phyloP scores from a whole-genome alignment of 306 rosid genomes.

The Abrus precatorius region DNA sequence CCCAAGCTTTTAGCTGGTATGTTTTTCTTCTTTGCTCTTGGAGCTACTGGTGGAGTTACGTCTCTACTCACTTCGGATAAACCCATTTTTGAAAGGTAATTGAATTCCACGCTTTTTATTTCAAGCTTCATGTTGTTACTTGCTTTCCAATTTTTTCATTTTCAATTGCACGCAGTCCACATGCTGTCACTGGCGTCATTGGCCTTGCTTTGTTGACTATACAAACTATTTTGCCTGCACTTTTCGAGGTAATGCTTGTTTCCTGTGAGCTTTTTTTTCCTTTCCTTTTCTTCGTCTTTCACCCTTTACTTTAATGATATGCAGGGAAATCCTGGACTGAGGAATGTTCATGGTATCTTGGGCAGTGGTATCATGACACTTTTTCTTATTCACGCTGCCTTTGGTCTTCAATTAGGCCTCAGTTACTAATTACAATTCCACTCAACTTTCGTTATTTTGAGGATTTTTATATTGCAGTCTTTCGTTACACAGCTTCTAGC shows the following conservation, averaged over 20 bases:
- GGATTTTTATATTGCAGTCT: constrained; percentile 21
- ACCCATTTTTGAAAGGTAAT: constrained; percentile 86
- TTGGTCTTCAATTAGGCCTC: constrained; percentile 89
- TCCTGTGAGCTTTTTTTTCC: background rate
- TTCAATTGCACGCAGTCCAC: constrained; percentile 64
- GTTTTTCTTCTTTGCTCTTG: constrained; percentile 94
- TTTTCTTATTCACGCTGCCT: constrained; percentile 82
- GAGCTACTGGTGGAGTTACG: constrained; percentile 93
- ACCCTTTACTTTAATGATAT: constrained; percentile 28
- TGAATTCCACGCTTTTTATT: background rate
- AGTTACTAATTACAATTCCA: constrained; percentile 57
- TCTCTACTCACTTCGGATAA: constrained; percentile 88
- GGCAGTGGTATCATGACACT: constrained; percentile 93
- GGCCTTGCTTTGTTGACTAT: constrained; percentile 87
- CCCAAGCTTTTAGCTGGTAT: constrained; percentile 94
- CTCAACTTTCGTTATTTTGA: background rate
- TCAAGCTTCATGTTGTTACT: background rate
- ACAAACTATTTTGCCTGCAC: constrained; percentile 78
- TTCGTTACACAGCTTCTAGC: constrained; percentile 20
- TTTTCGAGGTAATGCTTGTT: constrained; percentile 71
- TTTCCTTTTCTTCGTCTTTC: background rate
- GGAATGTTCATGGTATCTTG: constrained; percentile 84
- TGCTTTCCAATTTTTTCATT: background rate
- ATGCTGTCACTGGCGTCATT: constrained; percentile 82
- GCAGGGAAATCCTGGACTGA: constrained; percentile 84